phyloP scores from a whole-genome alignment of 2,329 filamentous ascomycete species.

The Aspergillus costaricaensis region DNA sequence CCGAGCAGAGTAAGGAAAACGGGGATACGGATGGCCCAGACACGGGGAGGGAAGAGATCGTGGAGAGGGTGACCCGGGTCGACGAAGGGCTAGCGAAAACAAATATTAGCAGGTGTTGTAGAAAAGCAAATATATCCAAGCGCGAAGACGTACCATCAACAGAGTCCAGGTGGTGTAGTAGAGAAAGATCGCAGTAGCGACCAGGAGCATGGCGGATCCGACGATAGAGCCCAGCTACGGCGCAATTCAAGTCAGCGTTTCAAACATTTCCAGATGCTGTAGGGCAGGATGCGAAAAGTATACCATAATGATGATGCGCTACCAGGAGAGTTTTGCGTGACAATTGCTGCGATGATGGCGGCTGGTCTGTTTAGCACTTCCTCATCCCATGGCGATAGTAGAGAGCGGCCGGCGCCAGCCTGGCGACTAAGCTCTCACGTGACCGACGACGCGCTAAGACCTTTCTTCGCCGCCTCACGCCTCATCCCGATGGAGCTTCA shows the following conservation, averaged over 20 bases:
- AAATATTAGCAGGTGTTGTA: neutral
- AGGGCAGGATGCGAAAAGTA: neutral
- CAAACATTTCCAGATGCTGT: neutral
- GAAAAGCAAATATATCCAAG: neutral
- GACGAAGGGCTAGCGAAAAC: constrained; percentile 77
- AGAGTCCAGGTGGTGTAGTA: constrained; percentile 99
- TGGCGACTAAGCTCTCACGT: constrained; percentile 24
- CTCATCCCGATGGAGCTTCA: constrained; percentile 13
- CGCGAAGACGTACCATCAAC: constrained; percentile 73
- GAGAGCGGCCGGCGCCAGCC: constrained; percentile 17
- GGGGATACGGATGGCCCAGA: constrained; percentile 98
- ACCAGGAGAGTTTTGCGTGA: neutral
- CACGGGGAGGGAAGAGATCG: constrained; percentile 91
- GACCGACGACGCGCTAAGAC: constrained; percentile 22
- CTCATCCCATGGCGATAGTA: constrained; percentile 5
- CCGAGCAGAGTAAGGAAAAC: constrained; percentile 93
- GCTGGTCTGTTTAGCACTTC: neutral
- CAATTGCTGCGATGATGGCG: neutral
- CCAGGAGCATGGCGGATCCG: constrained; percentile 73
- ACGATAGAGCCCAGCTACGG: constrained; percentile 84
- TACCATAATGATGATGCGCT: constrained; percentile 31
- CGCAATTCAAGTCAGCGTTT: constrained; percentile 10
- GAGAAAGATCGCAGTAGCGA: constrained; percentile 71
- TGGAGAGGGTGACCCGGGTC: constrained; percentile 92
- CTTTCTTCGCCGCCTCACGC: constrained; percentile 26